A percentile compares a stretch with the other conserved stretches of the same genome.
These are phyloP conservation scores for Saussurea involucrata DNA, from an alignment of 129 eudicot species.

Conservation along the genomic window DNA sequence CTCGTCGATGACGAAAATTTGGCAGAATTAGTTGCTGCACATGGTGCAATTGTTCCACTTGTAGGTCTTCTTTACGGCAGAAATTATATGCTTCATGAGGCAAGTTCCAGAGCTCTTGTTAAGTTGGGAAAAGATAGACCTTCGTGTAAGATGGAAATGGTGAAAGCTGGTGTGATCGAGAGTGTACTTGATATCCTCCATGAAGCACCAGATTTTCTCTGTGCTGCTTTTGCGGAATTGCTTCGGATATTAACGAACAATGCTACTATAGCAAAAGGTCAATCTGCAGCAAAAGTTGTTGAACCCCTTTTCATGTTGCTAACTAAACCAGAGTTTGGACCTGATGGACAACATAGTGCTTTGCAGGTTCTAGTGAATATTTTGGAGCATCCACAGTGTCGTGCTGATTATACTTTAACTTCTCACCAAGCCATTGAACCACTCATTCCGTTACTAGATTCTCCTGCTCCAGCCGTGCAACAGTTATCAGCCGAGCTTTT, in stretches of 20 bases:
- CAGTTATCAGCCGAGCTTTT: slow-evolving; percentile 97
- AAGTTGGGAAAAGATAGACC: slow-evolving; percentile 97
- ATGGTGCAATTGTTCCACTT: slow-evolving; percentile 97
- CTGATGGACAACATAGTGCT: slow-evolving; percentile 95
- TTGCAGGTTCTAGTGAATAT: slow-evolving; percentile 93
- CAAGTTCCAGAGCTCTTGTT: slow-evolving; percentile 90
- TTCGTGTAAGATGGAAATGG: slow-evolving; percentile 97
- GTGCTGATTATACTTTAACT: slow-evolving; percentile 73
- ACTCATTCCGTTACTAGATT: slow-evolving; percentile 82
- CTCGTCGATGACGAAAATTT: slow-evolving; percentile 89
- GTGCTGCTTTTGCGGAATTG: slow-evolving; percentile 91
- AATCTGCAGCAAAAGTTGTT: slow-evolving; percentile 96
- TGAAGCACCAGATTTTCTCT: slow-evolving; percentile 92
- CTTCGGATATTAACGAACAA: slow-evolving; percentile 91
- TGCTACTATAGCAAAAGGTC: slow-evolving; percentile 91
- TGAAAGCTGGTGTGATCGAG: slow-evolving; percentile 93
- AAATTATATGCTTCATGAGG: slow-evolving; percentile 86
- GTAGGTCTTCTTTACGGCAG: slow-evolving; percentile 84
- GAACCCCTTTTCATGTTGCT: slow-evolving; percentile 82
- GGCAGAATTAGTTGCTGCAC: slow-evolving; percentile 92
- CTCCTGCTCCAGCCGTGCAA: slow-evolving; percentile 84
- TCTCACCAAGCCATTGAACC: slow-evolving; percentile 93
- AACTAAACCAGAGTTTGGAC: slow-evolving; percentile 71
- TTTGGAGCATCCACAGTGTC: slow-evolving; percentile 92
- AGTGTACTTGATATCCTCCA: slow-evolving; percentile 80